Evolutionary conservation across 805 yeast species (phyloP).

Genomic region (Torulaspora indica): DNA sequence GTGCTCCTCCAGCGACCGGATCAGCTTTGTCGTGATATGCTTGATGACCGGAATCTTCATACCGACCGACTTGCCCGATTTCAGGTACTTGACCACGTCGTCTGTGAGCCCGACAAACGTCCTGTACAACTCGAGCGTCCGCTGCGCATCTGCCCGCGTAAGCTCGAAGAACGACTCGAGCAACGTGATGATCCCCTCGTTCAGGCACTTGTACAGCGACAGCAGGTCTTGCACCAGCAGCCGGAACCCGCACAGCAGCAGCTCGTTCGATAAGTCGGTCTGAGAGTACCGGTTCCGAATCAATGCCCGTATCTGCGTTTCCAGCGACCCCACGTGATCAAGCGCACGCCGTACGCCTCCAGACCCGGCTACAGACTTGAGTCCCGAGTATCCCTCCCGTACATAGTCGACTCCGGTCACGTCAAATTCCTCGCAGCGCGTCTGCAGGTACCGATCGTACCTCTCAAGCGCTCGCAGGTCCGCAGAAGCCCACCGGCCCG

Average conservation of each 20-base stretch:
- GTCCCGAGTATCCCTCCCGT: conserved; percentile 54
- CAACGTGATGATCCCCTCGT: conserved; percentile 92
- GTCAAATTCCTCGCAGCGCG: conserved; percentile 66
- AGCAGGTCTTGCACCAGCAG: conserved; percentile 86
- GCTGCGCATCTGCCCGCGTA: conserved; percentile 77
- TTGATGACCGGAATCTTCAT: conserved; percentile 91
- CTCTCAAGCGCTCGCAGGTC: conserved; percentile 56
- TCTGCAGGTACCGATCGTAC: conserved; percentile 66
- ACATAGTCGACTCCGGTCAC: conserved; percentile 69
- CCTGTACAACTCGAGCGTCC: conserved; percentile 79
- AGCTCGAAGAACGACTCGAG: conserved; percentile 94
- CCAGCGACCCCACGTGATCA: conserved; percentile 76
- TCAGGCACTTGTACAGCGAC: conserved; percentile 79
- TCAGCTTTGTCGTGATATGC: conserved; percentile 94
- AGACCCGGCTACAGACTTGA: conserved; percentile 48
- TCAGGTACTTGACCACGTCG: conserved; percentile 79
- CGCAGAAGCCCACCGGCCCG: conserved; percentile 35
- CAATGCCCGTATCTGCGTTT: conserved; percentile 71
- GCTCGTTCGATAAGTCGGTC: conserved; percentile 77
- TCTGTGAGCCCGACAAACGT: conserved; percentile 80
- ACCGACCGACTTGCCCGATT: conserved; percentile 87
- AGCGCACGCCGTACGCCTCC: conserved; percentile 73
- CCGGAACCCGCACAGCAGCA: conserved; percentile 77
- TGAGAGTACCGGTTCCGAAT: conserved; percentile 72
- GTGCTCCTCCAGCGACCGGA: conserved; percentile 82